Percentiles rank a stretch among this genome's conserved stretches.
Evolutionary conservation across 164 flowering plant species (phyloP).

Genomic region (Vitis riparia): DNA sequence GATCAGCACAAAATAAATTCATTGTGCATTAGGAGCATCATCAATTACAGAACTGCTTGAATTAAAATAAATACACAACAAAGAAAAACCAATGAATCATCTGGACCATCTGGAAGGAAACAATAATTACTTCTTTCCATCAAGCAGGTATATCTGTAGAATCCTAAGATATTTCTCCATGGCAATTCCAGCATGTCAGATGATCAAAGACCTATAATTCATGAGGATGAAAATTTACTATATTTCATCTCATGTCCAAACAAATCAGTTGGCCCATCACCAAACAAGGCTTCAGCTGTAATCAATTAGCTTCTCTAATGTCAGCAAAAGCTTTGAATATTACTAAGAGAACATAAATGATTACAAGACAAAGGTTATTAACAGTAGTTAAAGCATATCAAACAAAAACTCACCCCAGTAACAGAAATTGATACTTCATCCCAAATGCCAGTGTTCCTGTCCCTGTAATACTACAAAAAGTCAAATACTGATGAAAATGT

Average conservation of each 20-base stretch:
- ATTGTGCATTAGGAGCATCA: neutral
- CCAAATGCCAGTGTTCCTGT: slow-evolving; percentile 99
- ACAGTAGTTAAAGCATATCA: neutral
- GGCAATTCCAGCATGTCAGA: neutral
- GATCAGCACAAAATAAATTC: neutral
- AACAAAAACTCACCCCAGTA: slow-evolving; percentile 74
- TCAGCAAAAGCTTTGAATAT: neutral
- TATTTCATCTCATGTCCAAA: neutral
- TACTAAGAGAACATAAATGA: neutral
- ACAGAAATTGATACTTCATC: slow-evolving; percentile 91
- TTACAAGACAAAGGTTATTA: neutral
- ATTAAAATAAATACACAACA: neutral
- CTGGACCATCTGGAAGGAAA: neutral
- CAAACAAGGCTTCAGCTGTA: neutral
- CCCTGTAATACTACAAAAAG: slow-evolving; percentile 52
- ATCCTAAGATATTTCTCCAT: neutral
- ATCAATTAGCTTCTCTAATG: neutral
- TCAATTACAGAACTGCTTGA: neutral
- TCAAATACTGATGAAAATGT: neutral
- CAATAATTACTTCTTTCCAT: neutral
- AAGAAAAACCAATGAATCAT: neutral
- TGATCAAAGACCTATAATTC: neutral
- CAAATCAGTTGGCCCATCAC: neutral
- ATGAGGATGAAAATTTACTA: neutral
- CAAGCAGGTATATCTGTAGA: neutral